Conservation (phyloP, 2,329 filamentous ascomycete species). For the Xylogone sp. region DNA sequence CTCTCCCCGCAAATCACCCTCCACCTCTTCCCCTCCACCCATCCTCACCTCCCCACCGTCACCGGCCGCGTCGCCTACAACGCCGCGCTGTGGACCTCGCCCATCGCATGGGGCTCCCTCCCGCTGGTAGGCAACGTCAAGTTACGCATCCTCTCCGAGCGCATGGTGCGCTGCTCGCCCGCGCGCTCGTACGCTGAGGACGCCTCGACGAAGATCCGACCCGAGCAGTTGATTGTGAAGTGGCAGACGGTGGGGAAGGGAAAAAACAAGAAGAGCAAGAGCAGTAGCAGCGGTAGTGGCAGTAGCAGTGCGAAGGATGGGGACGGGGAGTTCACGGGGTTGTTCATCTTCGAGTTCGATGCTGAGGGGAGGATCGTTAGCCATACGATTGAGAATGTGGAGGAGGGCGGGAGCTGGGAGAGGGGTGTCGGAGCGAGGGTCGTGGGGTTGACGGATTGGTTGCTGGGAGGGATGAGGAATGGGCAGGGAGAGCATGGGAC, state of each 20-base stretch:
- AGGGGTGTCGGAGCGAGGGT: conserved; percentile 76
- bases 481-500: conserved; percentile 18
- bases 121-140: conserved; percentile 88
- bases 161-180: conserved; percentile 59
- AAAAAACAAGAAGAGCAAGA: conserved; percentile 38
- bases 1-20: conserved; percentile 71
- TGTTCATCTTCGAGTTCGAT: conserved; percentile 97
- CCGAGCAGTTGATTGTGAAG: conserved; percentile 84
- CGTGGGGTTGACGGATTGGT: conserved; percentile 90
- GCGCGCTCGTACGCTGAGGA: conserved; percentile 3
- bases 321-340: conserved; percentile 77
- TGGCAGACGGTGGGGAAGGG: conserved; percentile 70
- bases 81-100: conserved; percentile 92
- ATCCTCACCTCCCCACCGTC: conserved; percentile 87
- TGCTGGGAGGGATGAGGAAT: conserved; percentile 70
- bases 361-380: conserved; percentile 75
- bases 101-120: conserved; percentile 90
- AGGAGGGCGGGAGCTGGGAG: conserved; percentile 81
- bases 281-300: conserved; percentile 31
- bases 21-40: conserved; percentile 70
- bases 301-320: conserved; percentile 35
- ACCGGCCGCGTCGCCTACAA: conserved; percentile 87
- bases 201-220: conserved; percentile 32
- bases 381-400: conserved; percentile 92
- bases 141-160: conserved; percentile 83